phyloP scores from a whole-genome alignment of 345 rosid genomes.

The Noccaea caerulescens region DNA sequence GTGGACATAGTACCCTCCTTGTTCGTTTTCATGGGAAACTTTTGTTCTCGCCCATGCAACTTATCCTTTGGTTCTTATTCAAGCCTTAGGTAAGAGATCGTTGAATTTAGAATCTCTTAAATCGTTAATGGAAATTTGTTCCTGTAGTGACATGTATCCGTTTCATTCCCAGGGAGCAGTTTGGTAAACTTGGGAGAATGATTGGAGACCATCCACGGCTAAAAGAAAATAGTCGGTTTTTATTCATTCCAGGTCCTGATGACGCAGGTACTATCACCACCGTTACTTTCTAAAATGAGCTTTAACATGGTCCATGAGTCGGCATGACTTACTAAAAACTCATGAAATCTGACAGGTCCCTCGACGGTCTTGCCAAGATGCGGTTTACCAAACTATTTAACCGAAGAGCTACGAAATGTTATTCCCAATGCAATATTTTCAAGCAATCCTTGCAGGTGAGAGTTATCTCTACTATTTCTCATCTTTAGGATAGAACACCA shows the following conservation, averaged over 20 bases:
- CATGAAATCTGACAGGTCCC: constrained; percentile 61
- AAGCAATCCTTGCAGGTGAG: constrained; percentile 95
- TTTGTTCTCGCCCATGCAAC: constrained; percentile 82
- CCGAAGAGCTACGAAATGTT: constrained; percentile 68
- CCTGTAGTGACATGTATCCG: constrained; percentile 6
- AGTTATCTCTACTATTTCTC: not conserved
- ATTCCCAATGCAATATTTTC: constrained; percentile 84
- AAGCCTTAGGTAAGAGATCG: constrained; percentile 65
- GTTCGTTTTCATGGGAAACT: constrained; percentile 96
- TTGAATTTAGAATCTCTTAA: constrained; percentile 1
- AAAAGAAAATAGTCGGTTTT: constrained; percentile 77
- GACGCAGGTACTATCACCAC: constrained; percentile 71
- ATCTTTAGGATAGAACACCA: constrained; percentile 2
- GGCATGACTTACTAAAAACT: constrained; percentile 33
- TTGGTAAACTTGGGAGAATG: constrained; percentile 81
- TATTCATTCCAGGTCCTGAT: constrained; percentile 90
- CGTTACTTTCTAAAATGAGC: not conserved
- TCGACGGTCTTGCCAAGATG: constrained; percentile 82
- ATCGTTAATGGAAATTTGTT: not conserved
- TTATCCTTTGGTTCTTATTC: constrained; percentile 76
- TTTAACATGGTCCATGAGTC: constrained; percentile 9
- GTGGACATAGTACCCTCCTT: constrained; percentile 86
- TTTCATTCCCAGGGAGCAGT: constrained; percentile 57
- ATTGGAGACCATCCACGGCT: constrained; percentile 75
- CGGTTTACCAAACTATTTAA: constrained; percentile 74